Base-by-base conservation (phyloP, 371 early-diverging fungal species). In the Rhizopus stolonifer region DNA sequence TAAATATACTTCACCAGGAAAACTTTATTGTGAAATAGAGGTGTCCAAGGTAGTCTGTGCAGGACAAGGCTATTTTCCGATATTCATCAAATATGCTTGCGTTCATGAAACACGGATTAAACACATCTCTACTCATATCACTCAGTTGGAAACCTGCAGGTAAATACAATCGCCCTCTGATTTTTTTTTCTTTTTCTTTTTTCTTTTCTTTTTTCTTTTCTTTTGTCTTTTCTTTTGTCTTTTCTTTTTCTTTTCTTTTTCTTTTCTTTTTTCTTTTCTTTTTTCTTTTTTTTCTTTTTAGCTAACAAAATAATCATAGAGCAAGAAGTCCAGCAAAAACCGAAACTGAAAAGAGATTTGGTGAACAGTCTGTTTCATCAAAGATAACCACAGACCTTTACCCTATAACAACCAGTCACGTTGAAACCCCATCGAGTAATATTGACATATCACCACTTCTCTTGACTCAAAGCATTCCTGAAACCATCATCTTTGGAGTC, bases 121-220 rank as follows among this genome's bases (percentile, higher is more conserved):
- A 2, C 48, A 39, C 9, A 67, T 73, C n/a, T 42, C 52, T 6
- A 69, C 73, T 3, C 67, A 67, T 34, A 25, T 73, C 1, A 44
- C 67, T 14, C 70, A 73, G 44, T 43, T 57, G 2, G 70, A 69
- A 52, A 39, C 59, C 10, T 69, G 60, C 43, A 73, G 67, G 73
- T 67, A 29, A 29, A 29, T 10, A 29, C n/a, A n/a, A n/a, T n/a
- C n/a, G n/a, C n/a, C n/a, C n/a, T n/a, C n/a, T n/a, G n/a, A n/a
- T n/a, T n/a, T n/a, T n/a, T n/a, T n/a, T n/a, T n/a, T n/a, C n/a
- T n/a, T n/a, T n/a, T n/a, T n/a, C n/a, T n/a, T n/a, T n/a, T n/a
- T n/a, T n/a, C n/a, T n/a, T n/a, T n/a, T n/a, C n/a, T n/a, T n/a
- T n/a, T n/a, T n/a, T n/a, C n/a, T n/a, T n/a, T n/a, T n/a, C n/a